Evolutionary conservation across 805 yeast genomes (phyloP).

Genomic region (Cyberlindnera petersonii): DNA sequence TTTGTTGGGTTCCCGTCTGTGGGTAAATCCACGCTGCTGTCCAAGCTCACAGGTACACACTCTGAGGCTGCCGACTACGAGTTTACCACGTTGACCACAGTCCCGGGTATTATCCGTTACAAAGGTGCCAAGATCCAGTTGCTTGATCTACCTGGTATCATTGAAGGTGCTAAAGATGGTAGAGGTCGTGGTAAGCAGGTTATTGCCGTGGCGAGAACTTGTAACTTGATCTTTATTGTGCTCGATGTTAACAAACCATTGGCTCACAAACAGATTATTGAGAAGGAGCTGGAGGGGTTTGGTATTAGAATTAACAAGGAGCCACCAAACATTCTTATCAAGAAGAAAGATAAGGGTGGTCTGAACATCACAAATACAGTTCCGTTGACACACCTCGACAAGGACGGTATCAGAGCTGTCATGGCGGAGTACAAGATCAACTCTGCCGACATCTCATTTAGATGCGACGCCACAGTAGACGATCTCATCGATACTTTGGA

Average conservation of each 20-base stretch:
- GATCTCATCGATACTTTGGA: conserved; percentile 93
- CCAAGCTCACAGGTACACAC: conserved; percentile 90
- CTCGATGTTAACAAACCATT: conserved; percentile 95
- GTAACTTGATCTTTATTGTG: conserved; percentile 88
- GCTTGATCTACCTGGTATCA: conserved; percentile 87
- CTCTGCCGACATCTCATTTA: conserved; percentile 92
- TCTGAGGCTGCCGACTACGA: conserved; percentile 98
- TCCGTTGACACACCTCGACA: conserved; percentile 85
- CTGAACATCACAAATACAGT: conserved; percentile 90
- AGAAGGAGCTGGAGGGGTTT: conserved; percentile 93
- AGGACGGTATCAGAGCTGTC: conserved; percentile 93
- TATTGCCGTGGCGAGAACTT: conserved; percentile 98
- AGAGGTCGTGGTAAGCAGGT: conserved; percentile 94
- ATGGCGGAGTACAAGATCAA: conserved; percentile 93
- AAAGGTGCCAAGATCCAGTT: conserved; percentile 98
- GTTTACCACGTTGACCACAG: conserved; percentile 95
- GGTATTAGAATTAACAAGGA: conserved; percentile 90
- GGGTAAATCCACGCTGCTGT: conserved; percentile 74
- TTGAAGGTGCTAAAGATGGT: conserved; percentile 90
- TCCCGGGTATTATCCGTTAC: conserved; percentile 93
- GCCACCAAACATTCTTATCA: conserved; percentile 89
- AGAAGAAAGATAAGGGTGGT: conserved; percentile 95
- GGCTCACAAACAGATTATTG: conserved; percentile 90
- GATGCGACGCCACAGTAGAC: conserved; percentile 98
- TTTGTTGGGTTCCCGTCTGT: conserved; percentile 99